These are phyloP conservation scores for Purpureocillium takamizusanense DNA, from an alignment of 2,329 filamentous ascomycete genomes.

Conservation along the genomic window DNA sequence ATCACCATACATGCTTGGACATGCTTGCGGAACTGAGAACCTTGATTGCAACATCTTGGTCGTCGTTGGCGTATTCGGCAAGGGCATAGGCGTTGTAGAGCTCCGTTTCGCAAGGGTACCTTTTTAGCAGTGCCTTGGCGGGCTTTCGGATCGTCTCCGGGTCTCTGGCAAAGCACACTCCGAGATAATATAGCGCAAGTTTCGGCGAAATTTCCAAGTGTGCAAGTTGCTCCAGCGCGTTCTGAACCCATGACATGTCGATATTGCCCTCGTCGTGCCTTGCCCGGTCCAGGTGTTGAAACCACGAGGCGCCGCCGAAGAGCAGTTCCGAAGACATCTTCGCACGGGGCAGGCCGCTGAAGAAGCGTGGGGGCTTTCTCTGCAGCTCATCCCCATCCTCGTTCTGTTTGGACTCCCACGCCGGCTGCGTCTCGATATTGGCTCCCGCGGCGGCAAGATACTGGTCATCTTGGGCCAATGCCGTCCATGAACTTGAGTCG, in stretches of 20 bases:
- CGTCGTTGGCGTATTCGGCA: conserved; percentile 54
- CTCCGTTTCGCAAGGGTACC: conserved; percentile 49
- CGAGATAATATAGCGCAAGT: conserved; percentile 62
- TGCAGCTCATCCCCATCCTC: conserved; percentile 13
- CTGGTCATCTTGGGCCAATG: conserved; percentile 20
- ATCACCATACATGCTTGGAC: conserved; percentile 19
- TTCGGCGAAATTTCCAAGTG: conserved; percentile 22
- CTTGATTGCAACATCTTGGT: conserved; percentile 47
- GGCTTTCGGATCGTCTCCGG: conserved; percentile 52
- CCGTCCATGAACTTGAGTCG: conserved; percentile 16
- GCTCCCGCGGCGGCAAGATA: conserved; percentile 11
- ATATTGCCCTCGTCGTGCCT: conserved; percentile 14
- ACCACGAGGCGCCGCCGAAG: conserved; percentile 39
- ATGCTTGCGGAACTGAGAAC: conserved; percentile 58
- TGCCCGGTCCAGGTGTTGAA: conserved; percentile 24
- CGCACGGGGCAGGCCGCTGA: conserved; percentile 17
- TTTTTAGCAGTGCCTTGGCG: conserved; percentile 67
- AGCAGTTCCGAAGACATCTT: conserved; percentile 40
- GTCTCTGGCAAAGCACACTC: conserved; percentile 52
- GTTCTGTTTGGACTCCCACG: conserved; percentile 1
- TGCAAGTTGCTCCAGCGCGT: conserved; percentile 49
- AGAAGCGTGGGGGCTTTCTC: conserved; percentile 19
- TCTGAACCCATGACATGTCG: conserved; percentile 39
- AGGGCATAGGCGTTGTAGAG: conserved; percentile 76
- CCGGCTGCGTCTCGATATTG: conserved; percentile 1